Conservation (phyloP, 352 stramenopile genomes). For the Globisporangium takayamanum region DNA sequence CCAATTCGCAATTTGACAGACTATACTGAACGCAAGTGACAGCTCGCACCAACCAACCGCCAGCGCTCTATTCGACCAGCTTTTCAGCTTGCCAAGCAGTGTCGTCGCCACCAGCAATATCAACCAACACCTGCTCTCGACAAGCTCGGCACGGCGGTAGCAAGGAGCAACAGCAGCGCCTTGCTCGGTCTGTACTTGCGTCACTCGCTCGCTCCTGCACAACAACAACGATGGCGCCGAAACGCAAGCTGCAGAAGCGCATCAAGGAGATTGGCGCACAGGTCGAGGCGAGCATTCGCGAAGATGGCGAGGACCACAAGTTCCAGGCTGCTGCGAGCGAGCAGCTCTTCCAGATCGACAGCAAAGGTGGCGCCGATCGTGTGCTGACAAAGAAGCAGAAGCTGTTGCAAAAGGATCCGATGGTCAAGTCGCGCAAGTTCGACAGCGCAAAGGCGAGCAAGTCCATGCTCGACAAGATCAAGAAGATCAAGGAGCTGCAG, state of each 20-base stretch:
- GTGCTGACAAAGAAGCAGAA: conserved; percentile 70
- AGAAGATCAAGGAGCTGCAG: conserved; percentile 42
- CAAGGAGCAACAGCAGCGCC: not conserved
- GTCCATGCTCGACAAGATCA: conserved; percentile 39
- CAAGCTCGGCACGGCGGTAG: not conserved
- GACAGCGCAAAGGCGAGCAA: conserved; percentile 55
- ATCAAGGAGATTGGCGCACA: conserved; percentile 55
- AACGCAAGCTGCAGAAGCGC: conserved; percentile 60
- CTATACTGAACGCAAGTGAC: not conserved
- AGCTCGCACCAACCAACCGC: not conserved
- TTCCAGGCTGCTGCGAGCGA: conserved; percentile 59
- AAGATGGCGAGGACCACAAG: conserved; percentile 74
- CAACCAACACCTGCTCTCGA: not conserved
- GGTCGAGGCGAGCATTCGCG: conserved; percentile 74
- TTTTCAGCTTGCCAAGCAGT: not conserved
- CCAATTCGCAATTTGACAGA: not conserved
- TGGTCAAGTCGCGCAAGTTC: conserved; percentile 73
- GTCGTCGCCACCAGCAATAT: not conserved
- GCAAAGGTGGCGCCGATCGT: conserved; percentile 33
- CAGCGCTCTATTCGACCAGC: not conserved
- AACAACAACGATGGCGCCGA: conserved; percentile 31
- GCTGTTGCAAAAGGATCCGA: conserved; percentile 55
- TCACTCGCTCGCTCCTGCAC: not conserved
- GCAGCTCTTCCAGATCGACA: conserved; percentile 83
- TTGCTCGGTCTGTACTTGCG: not conserved